These are phyloP conservation scores for Musa beccarii DNA, from an alignment of 176 grass and related monocot species.

Conservation along the genomic window DNA sequence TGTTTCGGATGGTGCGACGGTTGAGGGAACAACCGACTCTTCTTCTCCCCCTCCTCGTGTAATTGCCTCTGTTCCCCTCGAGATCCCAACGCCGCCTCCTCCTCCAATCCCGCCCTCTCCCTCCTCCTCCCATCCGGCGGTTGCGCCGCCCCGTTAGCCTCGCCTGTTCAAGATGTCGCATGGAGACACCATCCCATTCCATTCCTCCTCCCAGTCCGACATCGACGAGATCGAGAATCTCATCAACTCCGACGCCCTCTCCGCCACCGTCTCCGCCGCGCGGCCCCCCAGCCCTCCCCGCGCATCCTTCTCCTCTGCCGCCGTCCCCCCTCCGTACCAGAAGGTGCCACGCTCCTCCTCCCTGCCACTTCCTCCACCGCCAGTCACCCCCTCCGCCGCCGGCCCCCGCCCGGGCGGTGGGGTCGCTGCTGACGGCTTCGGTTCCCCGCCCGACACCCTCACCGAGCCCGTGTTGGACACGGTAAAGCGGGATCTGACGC, in stretches of 20 bases:
- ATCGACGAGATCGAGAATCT: conserved; percentile 99
- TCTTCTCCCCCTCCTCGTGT: not conserved
- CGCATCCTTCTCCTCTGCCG: conserved; percentile 14
- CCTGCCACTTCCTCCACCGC: not conserved
- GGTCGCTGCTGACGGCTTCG: conserved; percentile 61
- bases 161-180: conserved; percentile 47
- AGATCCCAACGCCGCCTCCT: not conserved
- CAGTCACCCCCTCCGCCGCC: not conserved
- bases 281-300: conserved; percentile 57
- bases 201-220: conserved; percentile 89
- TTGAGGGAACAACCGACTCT: too few relatives aligned
- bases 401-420: not conserved
- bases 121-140: not conserved
- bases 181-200: conserved; percentile 78
- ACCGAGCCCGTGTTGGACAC: conserved; percentile 98
- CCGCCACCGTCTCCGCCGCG: conserved; percentile 34
- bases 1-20: too few relatives aligned
- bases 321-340: not conserved
- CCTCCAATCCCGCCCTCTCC: not conserved
- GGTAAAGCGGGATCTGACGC: conserved; percentile 80
- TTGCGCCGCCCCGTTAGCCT: not conserved
- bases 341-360: not conserved
- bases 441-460: conserved; percentile 57
- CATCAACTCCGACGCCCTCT: conserved; percentile 28
- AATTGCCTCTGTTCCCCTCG: not conserved